A percentile compares a stretch with the other conserved stretches of the same genome.
phyloP scores from a whole-genome alignment of 495 filamentous ascomycete genomes.

The Wilcoxina mikolae region DNA sequence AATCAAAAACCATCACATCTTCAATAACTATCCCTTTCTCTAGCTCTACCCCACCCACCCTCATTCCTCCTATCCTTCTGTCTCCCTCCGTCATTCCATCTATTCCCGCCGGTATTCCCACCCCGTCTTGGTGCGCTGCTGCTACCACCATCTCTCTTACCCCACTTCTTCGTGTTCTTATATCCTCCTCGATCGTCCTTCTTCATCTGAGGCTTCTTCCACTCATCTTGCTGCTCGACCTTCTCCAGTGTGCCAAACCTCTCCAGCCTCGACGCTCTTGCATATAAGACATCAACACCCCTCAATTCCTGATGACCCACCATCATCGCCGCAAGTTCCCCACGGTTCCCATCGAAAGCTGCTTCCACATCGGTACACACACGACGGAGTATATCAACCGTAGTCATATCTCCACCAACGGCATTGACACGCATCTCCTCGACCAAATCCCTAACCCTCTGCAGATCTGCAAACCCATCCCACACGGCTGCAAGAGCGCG shows the following conservation, averaged over 20 bases:
- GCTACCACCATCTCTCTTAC: neutral
- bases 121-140: no score
- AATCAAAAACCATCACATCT: neutral
- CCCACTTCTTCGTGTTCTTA: neutral
- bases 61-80: neutral
- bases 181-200: no score
- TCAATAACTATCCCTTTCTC: neutral
- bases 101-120: no score
- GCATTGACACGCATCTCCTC: slow-evolving; percentile 50
- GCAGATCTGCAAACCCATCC: slow-evolving; percentile 39
- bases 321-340: neutral
- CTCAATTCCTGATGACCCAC: neutral
- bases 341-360: neutral
- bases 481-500: slow-evolving; percentile 43
- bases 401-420: slow-evolving; percentile 37
- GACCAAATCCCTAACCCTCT: slow-evolving; percentile 39
- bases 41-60: neutral
- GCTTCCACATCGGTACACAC: slow-evolving; percentile 14
- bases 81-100: neutral
- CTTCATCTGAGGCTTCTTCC: no score
- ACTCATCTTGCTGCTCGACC: no score
- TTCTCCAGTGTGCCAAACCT: neutral
- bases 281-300: neutral
- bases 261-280: neutral
- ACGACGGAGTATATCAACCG: slow-evolving; percentile 33